Percentiles rank a stretch among this genome's conserved stretches.
phyloP scores from a whole-genome alignment of 176 grass and related monocot genomes.

The Oryza nivara region DNA sequence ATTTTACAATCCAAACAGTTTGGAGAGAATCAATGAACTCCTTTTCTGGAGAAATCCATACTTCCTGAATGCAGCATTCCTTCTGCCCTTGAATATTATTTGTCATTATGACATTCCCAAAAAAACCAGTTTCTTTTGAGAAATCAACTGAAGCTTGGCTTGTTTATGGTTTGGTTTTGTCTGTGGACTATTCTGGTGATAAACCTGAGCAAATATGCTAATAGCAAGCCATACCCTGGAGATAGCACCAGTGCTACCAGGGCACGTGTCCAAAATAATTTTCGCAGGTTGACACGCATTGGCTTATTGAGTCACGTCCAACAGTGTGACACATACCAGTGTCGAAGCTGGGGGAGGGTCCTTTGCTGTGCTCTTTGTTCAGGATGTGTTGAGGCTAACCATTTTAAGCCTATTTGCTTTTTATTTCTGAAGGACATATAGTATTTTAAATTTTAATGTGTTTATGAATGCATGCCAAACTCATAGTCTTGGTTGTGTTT shows the following conservation, averaged over 20 bases:
- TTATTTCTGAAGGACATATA: no score
- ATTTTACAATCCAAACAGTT: not conserved
- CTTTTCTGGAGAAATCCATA: not conserved
- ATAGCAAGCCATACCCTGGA: conserved; percentile 12
- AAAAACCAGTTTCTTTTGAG: not conserved
- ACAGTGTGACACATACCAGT: no score
- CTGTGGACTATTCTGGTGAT: conserved; percentile 5
- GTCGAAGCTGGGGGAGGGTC: no score
- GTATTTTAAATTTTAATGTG: no score
- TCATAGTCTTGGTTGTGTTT: no score
- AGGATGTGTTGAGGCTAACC: no score
- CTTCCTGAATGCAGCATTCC: not conserved
- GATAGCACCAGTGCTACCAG: not conserved
- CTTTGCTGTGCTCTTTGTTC: not conserved
- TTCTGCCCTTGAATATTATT: not conserved
- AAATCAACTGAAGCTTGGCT: not conserved
- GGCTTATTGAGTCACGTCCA: no score
- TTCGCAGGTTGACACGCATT: no score
- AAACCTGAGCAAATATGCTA: not conserved
- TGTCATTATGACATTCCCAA: not conserved
- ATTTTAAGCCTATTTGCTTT: no score
- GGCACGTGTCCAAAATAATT: not conserved
- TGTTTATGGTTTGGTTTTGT: not conserved
- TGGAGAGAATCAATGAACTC: not conserved
- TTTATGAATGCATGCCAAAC: no score